These are phyloP conservation scores for Phytopythium vexans DNA, from an alignment of 352 stramenopile genomes.

Conservation along the genomic window DNA sequence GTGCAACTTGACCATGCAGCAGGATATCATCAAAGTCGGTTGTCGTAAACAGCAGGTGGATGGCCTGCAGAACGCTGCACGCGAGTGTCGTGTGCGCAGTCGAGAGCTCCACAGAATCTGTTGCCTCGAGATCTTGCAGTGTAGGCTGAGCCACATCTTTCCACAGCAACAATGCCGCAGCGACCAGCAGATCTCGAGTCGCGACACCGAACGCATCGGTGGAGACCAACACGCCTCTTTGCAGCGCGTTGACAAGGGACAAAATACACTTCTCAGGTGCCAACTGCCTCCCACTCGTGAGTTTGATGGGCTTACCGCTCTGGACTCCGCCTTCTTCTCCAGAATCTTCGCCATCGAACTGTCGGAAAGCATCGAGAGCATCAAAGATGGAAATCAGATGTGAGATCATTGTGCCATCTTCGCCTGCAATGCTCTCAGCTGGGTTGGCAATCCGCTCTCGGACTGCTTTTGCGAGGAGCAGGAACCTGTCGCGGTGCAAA, in stretches of 20 bases:
- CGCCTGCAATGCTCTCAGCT: not conserved
- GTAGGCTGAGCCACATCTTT: conserved; percentile 24
- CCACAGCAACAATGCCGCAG: conserved; percentile 35
- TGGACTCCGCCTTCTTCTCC: not conserved
- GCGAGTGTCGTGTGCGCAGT: conserved; percentile 13
- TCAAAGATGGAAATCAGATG: conserved; percentile 1
- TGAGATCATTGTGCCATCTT: not conserved
- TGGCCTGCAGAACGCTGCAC: conserved; percentile 29
- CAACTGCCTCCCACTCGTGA: not conserved
- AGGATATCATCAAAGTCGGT: conserved; percentile 53
- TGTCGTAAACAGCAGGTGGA: conserved; percentile 35
- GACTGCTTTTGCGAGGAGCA: too few species aligned
- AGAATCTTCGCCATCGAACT: not conserved
- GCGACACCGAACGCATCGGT: conserved; percentile 15
- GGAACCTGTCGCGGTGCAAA: not conserved
- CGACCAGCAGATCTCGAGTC: conserved; percentile 32
- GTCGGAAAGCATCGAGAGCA: not conserved
- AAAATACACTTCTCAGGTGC: conserved; percentile 1
- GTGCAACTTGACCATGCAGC: conserved; percentile 35
- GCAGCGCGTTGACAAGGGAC: conserved; percentile 14
- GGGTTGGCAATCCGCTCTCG: too few species aligned
- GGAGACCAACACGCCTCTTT: conserved; percentile 18
- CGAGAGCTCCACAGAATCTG: conserved; percentile 13
- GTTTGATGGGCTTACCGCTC: not conserved
- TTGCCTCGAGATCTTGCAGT: conserved; percentile 30